Evolutionary conservation across 768 basidiomycete genomes (phyloP).

Genomic region (Polyporus arcularius): DNA sequence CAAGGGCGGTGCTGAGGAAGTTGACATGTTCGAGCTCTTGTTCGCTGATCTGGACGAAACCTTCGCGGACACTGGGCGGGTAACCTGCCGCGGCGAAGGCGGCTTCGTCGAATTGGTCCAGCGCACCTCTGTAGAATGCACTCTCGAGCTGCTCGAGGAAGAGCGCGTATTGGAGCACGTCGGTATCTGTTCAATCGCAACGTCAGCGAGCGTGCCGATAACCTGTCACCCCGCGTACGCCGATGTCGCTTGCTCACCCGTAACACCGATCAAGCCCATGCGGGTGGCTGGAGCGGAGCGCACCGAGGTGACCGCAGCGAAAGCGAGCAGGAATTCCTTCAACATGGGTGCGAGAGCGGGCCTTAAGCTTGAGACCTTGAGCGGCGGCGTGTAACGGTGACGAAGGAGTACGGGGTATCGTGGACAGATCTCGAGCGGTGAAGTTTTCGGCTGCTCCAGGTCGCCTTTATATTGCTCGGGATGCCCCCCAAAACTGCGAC

Average conservation of each 20-base stretch:
- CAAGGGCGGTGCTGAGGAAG: conserved; percentile 48
- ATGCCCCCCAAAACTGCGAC: no score
- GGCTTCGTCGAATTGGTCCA: conserved; percentile 46
- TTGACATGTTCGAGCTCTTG: conserved; percentile 61
- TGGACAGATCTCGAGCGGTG: no score
- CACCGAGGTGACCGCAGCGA: conserved; percentile 13
- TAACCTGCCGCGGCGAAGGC: conserved; percentile 52
- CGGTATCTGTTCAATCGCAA: conserved; percentile 16
- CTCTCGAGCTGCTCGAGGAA: conserved; percentile 50
- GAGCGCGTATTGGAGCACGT: conserved; percentile 48
- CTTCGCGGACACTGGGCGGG: conserved; percentile 47
- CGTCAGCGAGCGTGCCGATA: not conserved
- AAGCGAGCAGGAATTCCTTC: conserved; percentile 10
- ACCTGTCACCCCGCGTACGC: no score
- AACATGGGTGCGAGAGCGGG: not conserved
- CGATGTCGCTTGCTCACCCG: not conserved
- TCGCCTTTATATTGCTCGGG: no score
- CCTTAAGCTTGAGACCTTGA: no score
- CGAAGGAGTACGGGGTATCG: no score
- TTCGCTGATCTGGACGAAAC: conserved; percentile 51
- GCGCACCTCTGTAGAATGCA: conserved; percentile 44
- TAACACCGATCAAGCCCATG: not conserved
- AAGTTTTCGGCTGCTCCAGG: no score
- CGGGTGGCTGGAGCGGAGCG: conserved; percentile 16
- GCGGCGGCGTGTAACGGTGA: no score